Evolutionary conservation across 2,329 filamentous ascomycete genomes (phyloP), one percentile per base, ranked within the genome.

Genomic region (Colletotrichum sp.): DNA sequence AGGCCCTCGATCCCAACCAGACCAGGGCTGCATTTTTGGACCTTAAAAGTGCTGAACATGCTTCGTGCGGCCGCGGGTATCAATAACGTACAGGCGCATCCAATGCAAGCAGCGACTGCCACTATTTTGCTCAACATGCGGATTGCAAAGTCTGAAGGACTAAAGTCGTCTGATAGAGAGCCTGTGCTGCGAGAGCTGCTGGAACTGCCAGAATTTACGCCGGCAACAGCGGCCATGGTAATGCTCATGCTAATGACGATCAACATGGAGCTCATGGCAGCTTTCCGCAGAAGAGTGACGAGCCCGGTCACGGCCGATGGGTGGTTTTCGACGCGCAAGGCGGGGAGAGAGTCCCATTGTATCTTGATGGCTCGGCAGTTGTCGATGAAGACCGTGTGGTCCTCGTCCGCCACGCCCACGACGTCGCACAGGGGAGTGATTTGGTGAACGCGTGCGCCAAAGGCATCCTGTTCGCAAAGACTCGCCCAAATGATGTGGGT

Each of bases 281-380:
- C n/a, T 13, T 1, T 10, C 0, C 44, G 44, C 44, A 52, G 44
- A 24, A 52, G 2, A 0, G 2, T 6, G 0, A 59, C 21, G 8
- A 59, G 5, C 0, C 55, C 55, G 2, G 55, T 28, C 55, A 9
- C 55, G 21, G 21, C 26, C 15, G 55, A 0, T 18, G 21, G 55
- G n/a, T 52, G 44, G 0, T 52, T 52, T 2, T 52, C 44, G 24
- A 59, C 55, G 21, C 21, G 55, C 24, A 59, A 24, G 13, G 21
- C 55, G 4, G 55, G 55, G 7, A 59, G 16, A 18, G 21, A 24
- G 13, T 18, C 26, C 55, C 55, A 59, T 13, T 18, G 21, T 10
- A 21, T 16, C 2, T 32, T 57, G 28, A 68, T 24, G 16, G 32
- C 55, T 0, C 26, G 24, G 26, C 55, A 59, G 55, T 59, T 59